A percentile compares a stretch with the other conserved stretches of the same genome.
phyloP scores from a whole-genome alignment of 2,329 filamentous ascomycete species.

The Cadophora sp. region DNA sequence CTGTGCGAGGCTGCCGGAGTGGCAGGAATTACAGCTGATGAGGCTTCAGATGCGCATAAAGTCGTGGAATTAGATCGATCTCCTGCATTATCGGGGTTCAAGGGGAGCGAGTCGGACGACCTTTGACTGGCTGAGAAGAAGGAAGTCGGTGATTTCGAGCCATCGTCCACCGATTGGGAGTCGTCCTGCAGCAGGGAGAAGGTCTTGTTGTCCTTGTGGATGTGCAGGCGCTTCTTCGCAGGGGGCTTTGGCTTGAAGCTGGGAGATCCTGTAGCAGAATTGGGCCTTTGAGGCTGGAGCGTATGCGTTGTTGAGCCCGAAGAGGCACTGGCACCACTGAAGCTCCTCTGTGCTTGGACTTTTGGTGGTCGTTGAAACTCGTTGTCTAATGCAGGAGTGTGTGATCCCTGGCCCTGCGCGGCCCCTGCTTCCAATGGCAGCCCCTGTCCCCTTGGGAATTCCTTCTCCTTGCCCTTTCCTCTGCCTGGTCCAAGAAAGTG shows the following conservation, averaged over 20 bases:
- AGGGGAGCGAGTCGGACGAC: constrained; percentile 40
- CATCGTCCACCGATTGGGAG: constrained; percentile 33
- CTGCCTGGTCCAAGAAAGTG: constrained; percentile 41
- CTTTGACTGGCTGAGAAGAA: constrained; percentile 33
- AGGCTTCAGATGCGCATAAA: constrained; percentile 40
- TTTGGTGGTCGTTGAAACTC: constrained; percentile 41
- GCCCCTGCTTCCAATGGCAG: not conserved
- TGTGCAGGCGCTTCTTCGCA: constrained; percentile 41
- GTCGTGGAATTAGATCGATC: constrained; percentile 37
- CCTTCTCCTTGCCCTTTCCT: constrained; percentile 29
- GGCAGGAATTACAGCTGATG: constrained; percentile 32
- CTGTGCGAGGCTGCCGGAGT: constrained; percentile 36
- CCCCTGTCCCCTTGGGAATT: constrained; percentile 9
- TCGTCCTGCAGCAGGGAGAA: constrained; percentile 43
- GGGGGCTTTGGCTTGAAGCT: constrained; percentile 36
- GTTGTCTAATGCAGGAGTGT: constrained; percentile 34
- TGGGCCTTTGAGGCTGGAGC: constrained; percentile 32
- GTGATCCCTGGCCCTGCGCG: constrained; percentile 27
- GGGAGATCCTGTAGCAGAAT: constrained; percentile 41
- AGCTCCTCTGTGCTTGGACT: constrained; percentile 30
- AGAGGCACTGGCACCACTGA: constrained; percentile 34
- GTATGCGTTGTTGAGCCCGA: constrained; percentile 38
- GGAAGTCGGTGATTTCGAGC: constrained; percentile 33
- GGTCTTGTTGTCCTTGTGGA: constrained; percentile 44
- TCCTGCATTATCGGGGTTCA: constrained; percentile 35